These are phyloP conservation scores for Xanthoconium purpureum DNA, from an alignment of 768 basidiomycete genomes.

Conservation along the genomic window DNA sequence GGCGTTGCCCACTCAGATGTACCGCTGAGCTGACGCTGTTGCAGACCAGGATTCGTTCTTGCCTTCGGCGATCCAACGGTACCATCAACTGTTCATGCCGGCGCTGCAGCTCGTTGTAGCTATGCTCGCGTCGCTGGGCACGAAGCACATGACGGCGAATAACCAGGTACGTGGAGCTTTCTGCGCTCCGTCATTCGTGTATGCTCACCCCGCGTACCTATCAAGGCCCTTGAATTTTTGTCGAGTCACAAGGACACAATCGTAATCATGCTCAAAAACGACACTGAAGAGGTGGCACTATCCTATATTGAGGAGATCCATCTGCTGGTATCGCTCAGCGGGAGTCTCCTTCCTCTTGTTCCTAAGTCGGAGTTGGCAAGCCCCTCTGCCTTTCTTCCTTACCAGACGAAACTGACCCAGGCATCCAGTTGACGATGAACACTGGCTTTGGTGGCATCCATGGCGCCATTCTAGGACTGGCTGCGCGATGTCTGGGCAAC, in stretches of 20 bases:
- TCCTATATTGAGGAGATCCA: constrained; percentile 76
- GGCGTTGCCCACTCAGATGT: not conserved
- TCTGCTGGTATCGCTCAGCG: constrained; percentile 70
- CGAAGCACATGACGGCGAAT: constrained; percentile 60
- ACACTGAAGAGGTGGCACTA: constrained; percentile 57
- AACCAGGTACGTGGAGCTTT: constrained; percentile 52
- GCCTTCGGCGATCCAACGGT: constrained; percentile 81
- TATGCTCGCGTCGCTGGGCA: constrained; percentile 73
- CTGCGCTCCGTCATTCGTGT: no score
- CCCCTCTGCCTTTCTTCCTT: not conserved
- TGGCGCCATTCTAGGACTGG: constrained; percentile 68
- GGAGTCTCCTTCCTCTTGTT: constrained; percentile 64
- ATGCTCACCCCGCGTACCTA: not conserved
- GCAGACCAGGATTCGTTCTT: constrained; percentile 84
- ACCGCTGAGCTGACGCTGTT: not conserved
- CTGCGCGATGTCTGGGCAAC: constrained; percentile 65
- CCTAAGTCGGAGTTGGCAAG: constrained; percentile 77
- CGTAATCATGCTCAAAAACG: constrained; percentile 76
- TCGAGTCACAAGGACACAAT: constrained; percentile 81
- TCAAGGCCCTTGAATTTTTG: constrained; percentile 62
- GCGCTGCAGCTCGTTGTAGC: constrained; percentile 78
- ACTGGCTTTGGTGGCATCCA: constrained; percentile 88
- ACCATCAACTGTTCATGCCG: constrained; percentile 88
- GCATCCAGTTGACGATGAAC: constrained; percentile 49
- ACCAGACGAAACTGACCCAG: not conserved